Percentiles rank a stretch among this genome's conserved stretches.
These are phyloP conservation scores for Chaetothyriales sp. DNA, from an alignment of 2,329 filamentous ascomycete species.

Conservation along the genomic window DNA sequence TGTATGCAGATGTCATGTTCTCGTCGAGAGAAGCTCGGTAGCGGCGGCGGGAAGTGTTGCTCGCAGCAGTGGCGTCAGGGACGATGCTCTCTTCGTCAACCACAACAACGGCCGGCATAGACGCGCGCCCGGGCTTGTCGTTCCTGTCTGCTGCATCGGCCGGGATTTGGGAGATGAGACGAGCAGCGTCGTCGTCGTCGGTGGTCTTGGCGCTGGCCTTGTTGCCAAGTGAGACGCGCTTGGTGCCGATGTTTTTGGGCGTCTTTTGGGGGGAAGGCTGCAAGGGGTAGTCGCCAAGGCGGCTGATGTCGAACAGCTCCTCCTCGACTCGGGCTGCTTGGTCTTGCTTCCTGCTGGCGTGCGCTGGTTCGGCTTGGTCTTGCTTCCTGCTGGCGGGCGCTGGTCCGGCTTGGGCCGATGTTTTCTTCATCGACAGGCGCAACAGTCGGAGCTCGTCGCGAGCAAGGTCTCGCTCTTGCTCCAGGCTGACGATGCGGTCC, in stretches of 20 bases:
- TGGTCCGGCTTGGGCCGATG: slow-evolving; percentile 3
- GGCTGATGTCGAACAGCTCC: slow-evolving; percentile 17
- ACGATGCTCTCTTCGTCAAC: slow-evolving; percentile 16
- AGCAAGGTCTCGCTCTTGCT: slow-evolving; percentile 17
- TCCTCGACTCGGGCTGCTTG: slow-evolving; percentile 13
- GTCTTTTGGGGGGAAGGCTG: neutral
- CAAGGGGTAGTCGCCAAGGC: neutral
- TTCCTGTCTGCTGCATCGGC: neutral
- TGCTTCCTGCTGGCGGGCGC: neutral
- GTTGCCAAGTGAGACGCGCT: neutral
- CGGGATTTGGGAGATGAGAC: slow-evolving; percentile 10
- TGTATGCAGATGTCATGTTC: slow-evolving; percentile 52
- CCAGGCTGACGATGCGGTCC: slow-evolving; percentile 15
- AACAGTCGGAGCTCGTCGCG: slow-evolving; percentile 15
- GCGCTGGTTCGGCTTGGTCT: neutral
- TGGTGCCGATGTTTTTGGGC: neutral
- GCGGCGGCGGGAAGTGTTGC: slow-evolving; percentile 37
- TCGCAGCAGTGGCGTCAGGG: slow-evolving; percentile 20
- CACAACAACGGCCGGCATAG: neutral
- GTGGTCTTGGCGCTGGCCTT: slow-evolving; percentile 2
- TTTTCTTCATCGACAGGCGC: slow-evolving; percentile 10
- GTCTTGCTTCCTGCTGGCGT: neutral
- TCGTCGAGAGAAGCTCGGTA: slow-evolving; percentile 33
- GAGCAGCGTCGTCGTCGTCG: slow-evolving; percentile 14
- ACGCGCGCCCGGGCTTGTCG: neutral